Percentiles rank a stretch among this genome's conserved stretches.
phyloP scores from a whole-genome alignment of 768 basidiomycete genomes.

The Exidia glandulosa region DNA sequence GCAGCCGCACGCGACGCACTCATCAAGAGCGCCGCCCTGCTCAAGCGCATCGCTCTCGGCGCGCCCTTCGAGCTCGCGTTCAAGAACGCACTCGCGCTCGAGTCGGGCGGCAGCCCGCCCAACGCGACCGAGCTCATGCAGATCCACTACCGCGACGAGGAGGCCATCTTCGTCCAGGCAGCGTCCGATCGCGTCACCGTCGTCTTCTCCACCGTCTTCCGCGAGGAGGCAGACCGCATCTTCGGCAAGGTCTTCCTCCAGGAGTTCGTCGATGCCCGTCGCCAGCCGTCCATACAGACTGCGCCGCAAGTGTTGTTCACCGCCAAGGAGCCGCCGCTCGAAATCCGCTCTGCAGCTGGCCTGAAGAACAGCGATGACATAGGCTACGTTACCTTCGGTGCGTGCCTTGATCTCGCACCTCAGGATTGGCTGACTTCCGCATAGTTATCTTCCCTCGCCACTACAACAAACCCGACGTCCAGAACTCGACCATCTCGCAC shows the following conservation, averaged over 20 bases:
- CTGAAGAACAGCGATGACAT: slow-evolving; percentile 77
- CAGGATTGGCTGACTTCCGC: not conserved
- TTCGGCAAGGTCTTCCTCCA: slow-evolving; percentile 98
- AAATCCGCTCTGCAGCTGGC: slow-evolving; percentile 79
- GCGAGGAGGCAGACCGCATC: slow-evolving; percentile 94
- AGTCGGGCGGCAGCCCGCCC: slow-evolving; percentile 39
- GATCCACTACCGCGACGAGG: slow-evolving; percentile 91
- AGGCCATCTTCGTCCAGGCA: slow-evolving; percentile 92
- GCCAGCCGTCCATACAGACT: slow-evolving; percentile 84
- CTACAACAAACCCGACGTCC: slow-evolving; percentile 60
- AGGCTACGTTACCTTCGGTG: slow-evolving; percentile 87
- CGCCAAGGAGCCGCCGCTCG: slow-evolving; percentile 91
- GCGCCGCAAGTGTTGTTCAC: slow-evolving; percentile 96
- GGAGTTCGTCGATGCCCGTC: slow-evolving; percentile 98
- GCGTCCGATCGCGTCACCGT: slow-evolving; percentile 93
- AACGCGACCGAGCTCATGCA: slow-evolving; percentile 78
- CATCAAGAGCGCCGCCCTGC: slow-evolving; percentile 66
- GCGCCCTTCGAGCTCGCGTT: slow-evolving; percentile 92
- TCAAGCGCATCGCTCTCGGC: slow-evolving; percentile 89
- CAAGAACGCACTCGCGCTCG: slow-evolving; percentile 70
- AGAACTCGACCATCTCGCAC: slow-evolving; percentile 77
- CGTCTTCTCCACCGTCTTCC: slow-evolving; percentile 93
- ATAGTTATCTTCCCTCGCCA: slow-evolving; percentile 90
- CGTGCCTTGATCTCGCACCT: slow-evolving; percentile 6
- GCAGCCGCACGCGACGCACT: slow-evolving; percentile 72